A percentile compares a stretch with the other conserved stretches of the same genome.
Conservation (phyloP, 352 stramenopile genomes). For the Halophytophthora polymorphica region DNA sequence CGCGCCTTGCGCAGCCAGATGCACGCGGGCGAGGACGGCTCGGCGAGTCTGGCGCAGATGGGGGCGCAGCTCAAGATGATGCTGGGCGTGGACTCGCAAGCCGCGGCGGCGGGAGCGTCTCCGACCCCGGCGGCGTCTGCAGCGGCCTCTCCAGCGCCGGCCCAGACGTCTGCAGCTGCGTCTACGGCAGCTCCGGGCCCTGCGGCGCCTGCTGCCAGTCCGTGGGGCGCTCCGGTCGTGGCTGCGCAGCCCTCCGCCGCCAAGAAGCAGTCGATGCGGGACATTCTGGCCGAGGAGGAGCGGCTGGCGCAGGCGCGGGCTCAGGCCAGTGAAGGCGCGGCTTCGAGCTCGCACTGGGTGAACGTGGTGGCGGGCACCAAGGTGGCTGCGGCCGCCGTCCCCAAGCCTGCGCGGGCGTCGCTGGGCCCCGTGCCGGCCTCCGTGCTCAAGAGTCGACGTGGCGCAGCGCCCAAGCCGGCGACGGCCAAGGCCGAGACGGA, state of each 20-base stretch:
- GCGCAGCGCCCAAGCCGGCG: slow-evolving; percentile 21
- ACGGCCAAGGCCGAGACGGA: slow-evolving; percentile 54
- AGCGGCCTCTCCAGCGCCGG: slow-evolving; percentile 2
- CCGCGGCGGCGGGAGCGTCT: slow-evolving; percentile 11
- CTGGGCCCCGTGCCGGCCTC: slow-evolving; percentile 75
- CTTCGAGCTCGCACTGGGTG: slow-evolving; percentile 74
- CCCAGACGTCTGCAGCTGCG: slow-evolving; percentile 3
- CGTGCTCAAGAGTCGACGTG: slow-evolving; percentile 74
- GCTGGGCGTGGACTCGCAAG: slow-evolving; percentile 61
- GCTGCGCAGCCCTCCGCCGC: slow-evolving; percentile 23
- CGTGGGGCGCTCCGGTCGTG: slow-evolving; percentile 46
- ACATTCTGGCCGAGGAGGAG: slow-evolving; percentile 83
- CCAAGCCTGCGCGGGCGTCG: slow-evolving; percentile 47
- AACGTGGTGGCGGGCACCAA: slow-evolving; percentile 79
- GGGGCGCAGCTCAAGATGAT: slow-evolving; percentile 87
- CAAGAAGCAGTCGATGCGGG: slow-evolving; percentile 71
- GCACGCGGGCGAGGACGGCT: slow-evolving; percentile 23
- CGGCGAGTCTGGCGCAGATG: slow-evolving; percentile 71
- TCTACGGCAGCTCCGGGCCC: slow-evolving; percentile 9
- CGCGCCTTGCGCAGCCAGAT: slow-evolving; percentile 60
- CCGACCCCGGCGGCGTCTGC: background rate
- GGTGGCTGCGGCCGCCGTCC: slow-evolving; percentile 34
- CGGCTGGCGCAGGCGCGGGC: slow-evolving; percentile 65
- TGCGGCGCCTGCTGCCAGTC: slow-evolving; percentile 24
- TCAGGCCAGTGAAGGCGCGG: slow-evolving; percentile 35